Evolutionary conservation across 768 basidiomycete species (phyloP), one percentile per base, ranked within the genome.

Genomic region (Obba rivulosa): DNA sequence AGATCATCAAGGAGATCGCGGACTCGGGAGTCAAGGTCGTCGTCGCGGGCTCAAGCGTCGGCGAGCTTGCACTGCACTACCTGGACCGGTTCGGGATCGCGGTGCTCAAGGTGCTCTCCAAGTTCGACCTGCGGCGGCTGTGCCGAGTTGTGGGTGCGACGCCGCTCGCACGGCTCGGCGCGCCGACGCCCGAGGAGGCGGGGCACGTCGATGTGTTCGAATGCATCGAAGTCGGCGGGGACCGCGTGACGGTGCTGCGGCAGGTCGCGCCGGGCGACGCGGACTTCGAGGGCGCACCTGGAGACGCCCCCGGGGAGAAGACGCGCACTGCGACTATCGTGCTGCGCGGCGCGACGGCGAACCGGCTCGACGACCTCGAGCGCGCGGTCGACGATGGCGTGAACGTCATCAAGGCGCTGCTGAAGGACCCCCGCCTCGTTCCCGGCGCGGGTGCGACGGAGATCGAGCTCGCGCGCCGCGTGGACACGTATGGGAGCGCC

Each of bases 1-100:
- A 95, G 92, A 93, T 94, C 65, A 82, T 98, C 76, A 87, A 92
- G 73, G 95, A 98, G 70, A 92, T 99, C 55, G 91, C 93, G 3
- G 92, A 94, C 59, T 85, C 94, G 2, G 96, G 95, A 37, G 85
- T 99, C 59, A 90, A 87, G 63, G 78, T 97, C 55, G 83, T 99
- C 74, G 79, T 99, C 55, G 95, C 92, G 13, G 96, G 96, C 17
- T 87, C 92, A 8, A 81, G 81, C 36, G 79, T 99, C 55, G 95
- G 94, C 57, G 96, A 99, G 62, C 89, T 99, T 48, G 92, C 94
- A 1, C 74, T 96, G 50, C 96, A 99, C 70, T 99, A 93, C 74
- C 85, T 99, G 62, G 89, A 97, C 74, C 79, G 94, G 46, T 77
- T 88, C 73, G 76, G 82, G 71, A 92, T 99, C 67, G 91, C 92